Evolutionary conservation across 108 stramenopile species (phyloP).

Genomic region (Nannochloropsis salina): DNA sequence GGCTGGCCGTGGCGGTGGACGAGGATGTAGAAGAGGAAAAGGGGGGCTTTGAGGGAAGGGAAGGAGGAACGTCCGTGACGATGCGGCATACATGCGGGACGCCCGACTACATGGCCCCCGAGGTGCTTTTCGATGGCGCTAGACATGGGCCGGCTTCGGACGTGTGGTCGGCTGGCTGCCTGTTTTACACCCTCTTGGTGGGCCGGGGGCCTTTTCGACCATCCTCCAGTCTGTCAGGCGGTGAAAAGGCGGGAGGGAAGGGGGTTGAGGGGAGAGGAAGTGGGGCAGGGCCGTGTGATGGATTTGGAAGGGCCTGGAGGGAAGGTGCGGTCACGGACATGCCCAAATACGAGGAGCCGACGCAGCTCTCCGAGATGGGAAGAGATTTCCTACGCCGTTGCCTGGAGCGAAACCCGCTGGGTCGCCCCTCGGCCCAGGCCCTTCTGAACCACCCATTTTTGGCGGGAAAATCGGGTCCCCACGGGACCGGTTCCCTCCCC

Average conservation of each 20-base stretch:
- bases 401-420: not conserved
- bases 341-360: not conserved
- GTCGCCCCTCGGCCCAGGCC: not conserved
- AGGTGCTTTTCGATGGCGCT: slow-evolving; percentile 39
- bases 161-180: slow-evolving; percentile 54
- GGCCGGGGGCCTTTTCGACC: slow-evolving; percentile 41
- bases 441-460: not conserved
- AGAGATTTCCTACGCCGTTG: not conserved
- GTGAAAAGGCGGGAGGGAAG: not conserved
- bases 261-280: not conserved
- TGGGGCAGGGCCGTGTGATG: not conserved
- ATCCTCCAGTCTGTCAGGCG: not conserved
- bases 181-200: slow-evolving; percentile 51
- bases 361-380: not conserved
- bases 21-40: not conserved
- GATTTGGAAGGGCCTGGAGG: not conserved
- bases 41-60: slow-evolving; percentile 16
- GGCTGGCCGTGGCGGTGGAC: slow-evolving; percentile 18
- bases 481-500: not conserved
- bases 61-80: slow-evolving; percentile 24
- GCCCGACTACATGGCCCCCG: slow-evolving; percentile 50
- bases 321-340: not conserved
- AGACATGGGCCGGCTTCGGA: slow-evolving; percentile 46
- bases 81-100: slow-evolving; percentile 34
- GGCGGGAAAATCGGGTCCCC: not conserved